phyloP scores from a whole-genome alignment of 352 stramenopile species.

The Pythium dissotocum region DNA sequence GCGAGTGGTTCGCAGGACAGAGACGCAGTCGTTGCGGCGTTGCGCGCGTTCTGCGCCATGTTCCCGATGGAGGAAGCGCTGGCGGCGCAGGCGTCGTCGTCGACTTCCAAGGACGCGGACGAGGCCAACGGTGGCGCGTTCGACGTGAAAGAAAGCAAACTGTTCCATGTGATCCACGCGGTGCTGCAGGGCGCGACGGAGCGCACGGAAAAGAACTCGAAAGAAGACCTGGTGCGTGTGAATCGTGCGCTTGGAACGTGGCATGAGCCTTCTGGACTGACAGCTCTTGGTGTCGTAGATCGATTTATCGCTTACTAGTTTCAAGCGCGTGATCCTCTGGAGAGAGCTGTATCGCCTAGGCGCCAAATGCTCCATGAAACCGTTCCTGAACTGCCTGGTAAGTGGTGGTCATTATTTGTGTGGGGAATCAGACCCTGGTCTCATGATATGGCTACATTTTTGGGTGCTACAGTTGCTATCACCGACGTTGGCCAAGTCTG shows the following conservation, averaged over 20 bases:
- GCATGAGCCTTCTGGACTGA: neutral
- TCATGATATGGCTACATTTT: constrained; percentile 4
- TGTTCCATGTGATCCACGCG: constrained; percentile 75
- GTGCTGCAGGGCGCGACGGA: constrained; percentile 69
- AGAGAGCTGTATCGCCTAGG: constrained; percentile 79
- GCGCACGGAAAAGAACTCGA: constrained; percentile 47
- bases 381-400: constrained; percentile 73
- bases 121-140: constrained; percentile 29
- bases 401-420: constrained; percentile 11
- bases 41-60: constrained; percentile 75
- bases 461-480: constrained; percentile 40
- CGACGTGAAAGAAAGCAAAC: constrained; percentile 75
- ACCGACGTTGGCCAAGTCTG: constrained; percentile 47
- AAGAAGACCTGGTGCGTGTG: constrained; percentile 49
- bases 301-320: constrained; percentile 61
- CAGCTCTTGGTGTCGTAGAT: constrained; percentile 33
- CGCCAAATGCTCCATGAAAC: constrained; percentile 82
- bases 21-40: constrained; percentile 44
- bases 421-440: neutral
- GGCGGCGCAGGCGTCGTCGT: constrained; percentile 1
- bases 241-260: neutral
- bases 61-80: constrained; percentile 72
- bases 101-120: constrained; percentile 27
- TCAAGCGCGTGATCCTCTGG: constrained; percentile 78
- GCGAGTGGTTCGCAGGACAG: constrained; percentile 42